Evolutionary conservation across 2,329 filamentous ascomycete genomes (phyloP).

Genomic region (Penicillium sp.): DNA sequence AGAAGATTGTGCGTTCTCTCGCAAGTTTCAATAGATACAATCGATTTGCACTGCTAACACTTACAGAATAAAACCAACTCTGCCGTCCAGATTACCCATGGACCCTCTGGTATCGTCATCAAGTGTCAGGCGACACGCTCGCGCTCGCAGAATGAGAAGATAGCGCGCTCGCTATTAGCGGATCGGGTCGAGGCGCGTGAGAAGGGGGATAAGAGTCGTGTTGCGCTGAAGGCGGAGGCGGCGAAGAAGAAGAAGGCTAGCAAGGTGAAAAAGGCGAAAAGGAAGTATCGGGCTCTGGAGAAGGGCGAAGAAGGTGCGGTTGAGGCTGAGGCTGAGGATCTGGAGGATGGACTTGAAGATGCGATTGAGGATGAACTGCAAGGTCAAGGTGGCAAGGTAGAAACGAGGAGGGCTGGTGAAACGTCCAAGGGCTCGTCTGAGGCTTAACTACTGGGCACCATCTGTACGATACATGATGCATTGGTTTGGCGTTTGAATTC

Average conservation of each 20-base stretch:
- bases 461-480: background rate
- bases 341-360: background rate
- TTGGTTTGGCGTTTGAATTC: background rate
- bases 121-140: slow-evolving; percentile 93
- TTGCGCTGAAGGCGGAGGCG: slow-evolving; percentile 74
- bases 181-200: slow-evolving; percentile 71
- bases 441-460: background rate
- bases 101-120: slow-evolving; percentile 85
- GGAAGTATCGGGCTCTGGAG: slow-evolving; percentile 44
- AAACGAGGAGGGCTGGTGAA: background rate
- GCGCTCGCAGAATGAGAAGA: slow-evolving; percentile 79
- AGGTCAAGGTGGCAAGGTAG: background rate
- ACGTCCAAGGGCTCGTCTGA: background rate
- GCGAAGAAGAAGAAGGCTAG: slow-evolving; percentile 63
- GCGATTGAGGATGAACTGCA: background rate
- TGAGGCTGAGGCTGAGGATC: slow-evolving; percentile 9
- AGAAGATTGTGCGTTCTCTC: slow-evolving; percentile 71
- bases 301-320: slow-evolving; percentile 22
- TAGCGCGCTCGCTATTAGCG: slow-evolving; percentile 74
- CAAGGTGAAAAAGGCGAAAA: slow-evolving; percentile 43
- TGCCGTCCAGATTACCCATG: slow-evolving; percentile 87
- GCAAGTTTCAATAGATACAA: background rate
- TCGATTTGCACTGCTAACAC: background rate
- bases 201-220: slow-evolving; percentile 73
- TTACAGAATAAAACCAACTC: slow-evolving; percentile 87